Evolutionary conservation across 257 asterid species (phyloP).

Genomic region (Przewalskia tangutica): DNA sequence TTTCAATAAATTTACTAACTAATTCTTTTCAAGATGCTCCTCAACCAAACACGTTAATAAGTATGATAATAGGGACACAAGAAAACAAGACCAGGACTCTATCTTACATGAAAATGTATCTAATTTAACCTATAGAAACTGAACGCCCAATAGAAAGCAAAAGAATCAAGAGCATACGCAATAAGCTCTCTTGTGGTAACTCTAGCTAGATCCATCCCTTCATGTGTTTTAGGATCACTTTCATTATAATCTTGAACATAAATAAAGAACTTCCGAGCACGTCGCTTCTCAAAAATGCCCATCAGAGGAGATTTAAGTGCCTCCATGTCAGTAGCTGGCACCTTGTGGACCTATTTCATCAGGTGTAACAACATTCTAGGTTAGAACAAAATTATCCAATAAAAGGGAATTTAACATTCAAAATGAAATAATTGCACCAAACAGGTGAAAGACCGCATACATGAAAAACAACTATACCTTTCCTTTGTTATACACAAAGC

Average conservation of each 20-base stretch:
- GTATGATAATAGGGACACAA: not conserved
- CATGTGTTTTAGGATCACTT: constrained; percentile 76
- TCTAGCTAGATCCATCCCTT: constrained; percentile 83
- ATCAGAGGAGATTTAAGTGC: constrained; percentile 95
- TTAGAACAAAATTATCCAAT: not conserved
- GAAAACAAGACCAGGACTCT: not conserved
- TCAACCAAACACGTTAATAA: not conserved
- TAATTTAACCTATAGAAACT: not conserved
- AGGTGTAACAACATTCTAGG: not conserved
- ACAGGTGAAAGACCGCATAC: not conserved
- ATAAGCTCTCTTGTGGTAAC: constrained; percentile 79
- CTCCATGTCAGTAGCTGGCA: constrained; percentile 97
- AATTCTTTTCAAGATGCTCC: not conserved
- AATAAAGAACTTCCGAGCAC: constrained; percentile 88
- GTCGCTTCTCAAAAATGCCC: constrained; percentile 97
- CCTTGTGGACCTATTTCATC: constrained; percentile 80
- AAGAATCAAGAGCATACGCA: constrained; percentile 36
- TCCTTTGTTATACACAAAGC: constrained; percentile 82
- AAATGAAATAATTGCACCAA: not conserved
- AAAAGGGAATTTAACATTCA: not conserved
- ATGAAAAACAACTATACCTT: constrained; percentile 39
- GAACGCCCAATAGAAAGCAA: not conserved
- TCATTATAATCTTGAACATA: constrained; percentile 86
- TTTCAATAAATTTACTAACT: not conserved
- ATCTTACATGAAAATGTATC: not conserved